Base-by-base conservation (phyloP, 352 stramenopile species). In the Blastocystis sp. region DNA sequence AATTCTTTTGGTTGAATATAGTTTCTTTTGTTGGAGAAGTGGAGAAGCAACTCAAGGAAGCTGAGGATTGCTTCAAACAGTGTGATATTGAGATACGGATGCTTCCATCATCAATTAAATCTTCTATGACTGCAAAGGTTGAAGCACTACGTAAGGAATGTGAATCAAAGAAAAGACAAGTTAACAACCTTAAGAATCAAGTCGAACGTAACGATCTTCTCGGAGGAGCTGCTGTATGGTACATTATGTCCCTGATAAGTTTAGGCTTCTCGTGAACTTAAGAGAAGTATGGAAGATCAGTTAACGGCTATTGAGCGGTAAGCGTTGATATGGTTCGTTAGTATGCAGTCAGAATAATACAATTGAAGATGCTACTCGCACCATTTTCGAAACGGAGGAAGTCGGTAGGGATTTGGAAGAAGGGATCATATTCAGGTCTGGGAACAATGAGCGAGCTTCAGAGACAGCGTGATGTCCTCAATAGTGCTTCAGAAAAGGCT, bases 381-480 rank as follows among this genome's bases (percentile, higher is more conserved):
- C 78, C 17, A 79, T 89, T 48, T 79, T 89, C 33, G 78, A 89
- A 56, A 79, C 78, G 5, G 78, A 64, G n/a, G 66, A 89, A 44
- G 73, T 84, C 3, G 73, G 56, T 62, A 62, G 5, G 19, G 5
- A 7, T 62, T 62, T n/a, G 19, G 19, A 33, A 13, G 5, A 62
- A 7, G 6, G 56, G 15, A 33, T 62, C 5, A 13, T 7, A 33
- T 62, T 2, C 15, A 62, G 64, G 78, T 89, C 66, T 89, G 27
- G 78, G 78, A 37, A 89, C 78, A 9, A 89, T 89, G 78, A 79
- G 17, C 48, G 78, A 89, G 54, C 48, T 89, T 17, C 78, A 89
- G 51, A 73, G 78, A 76, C 78, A 89, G 66, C 53, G 78, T 9
- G 78, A 89, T 33, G 66, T 76, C 7, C 44, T 89, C 17, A 76